These are phyloP conservation scores for Psidium friedrichsthalianum DNA, from an alignment of 345 rosid species.

Conservation along the genomic window DNA sequence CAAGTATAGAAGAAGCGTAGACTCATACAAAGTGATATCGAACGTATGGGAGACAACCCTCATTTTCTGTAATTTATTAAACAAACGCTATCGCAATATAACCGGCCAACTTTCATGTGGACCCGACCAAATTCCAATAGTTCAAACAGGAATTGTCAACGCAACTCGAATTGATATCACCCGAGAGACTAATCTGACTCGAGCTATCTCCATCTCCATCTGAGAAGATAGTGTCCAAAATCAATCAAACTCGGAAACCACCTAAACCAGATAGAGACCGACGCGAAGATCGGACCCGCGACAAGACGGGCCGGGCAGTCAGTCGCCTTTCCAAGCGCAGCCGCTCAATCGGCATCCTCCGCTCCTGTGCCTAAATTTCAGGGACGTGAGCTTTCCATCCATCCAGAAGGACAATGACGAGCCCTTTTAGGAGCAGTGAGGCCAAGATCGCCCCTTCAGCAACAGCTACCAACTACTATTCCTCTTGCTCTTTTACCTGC, in stretches of 20 bases:
- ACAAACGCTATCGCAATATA: neutral
- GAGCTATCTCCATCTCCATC: neutral
- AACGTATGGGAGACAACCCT: neutral
- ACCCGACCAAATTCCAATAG: neutral
- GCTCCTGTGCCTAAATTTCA: neutral
- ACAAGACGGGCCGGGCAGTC: neutral
- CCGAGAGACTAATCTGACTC: neutral
- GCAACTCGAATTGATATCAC: neutral
- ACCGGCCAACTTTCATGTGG: neutral
- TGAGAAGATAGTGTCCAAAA: neutral
- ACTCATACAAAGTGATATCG: neutral
- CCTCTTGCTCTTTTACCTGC: neutral
- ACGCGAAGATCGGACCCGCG: neutral
- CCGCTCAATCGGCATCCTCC: neutral
- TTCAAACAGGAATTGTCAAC: neutral
- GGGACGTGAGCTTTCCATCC: neutral
- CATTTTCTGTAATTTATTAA: neutral
- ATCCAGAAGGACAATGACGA: neutral
- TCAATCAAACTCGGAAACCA: neutral
- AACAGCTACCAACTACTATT: neutral
- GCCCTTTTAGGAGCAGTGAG: neutral
- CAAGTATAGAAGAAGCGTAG: neutral
- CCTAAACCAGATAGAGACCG: neutral
- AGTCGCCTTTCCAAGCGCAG: neutral
- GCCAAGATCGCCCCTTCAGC: neutral